Evolutionary conservation across 75 land plant genomes (phyloP).

Genomic region (Cupressus sempervirens): DNA sequence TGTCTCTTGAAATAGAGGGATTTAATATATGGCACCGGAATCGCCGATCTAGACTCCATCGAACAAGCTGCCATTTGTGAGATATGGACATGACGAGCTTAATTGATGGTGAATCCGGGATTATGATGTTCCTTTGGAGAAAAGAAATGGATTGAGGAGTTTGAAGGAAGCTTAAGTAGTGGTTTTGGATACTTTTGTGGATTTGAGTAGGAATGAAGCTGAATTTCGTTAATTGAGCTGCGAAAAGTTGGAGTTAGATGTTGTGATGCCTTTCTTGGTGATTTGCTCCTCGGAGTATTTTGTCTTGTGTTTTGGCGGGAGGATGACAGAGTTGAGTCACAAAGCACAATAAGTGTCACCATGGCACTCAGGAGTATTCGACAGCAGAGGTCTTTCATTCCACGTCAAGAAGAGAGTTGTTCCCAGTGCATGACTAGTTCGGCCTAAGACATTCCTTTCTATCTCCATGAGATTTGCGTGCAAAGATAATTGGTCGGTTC

Average conservation of each 20-base stretch:
- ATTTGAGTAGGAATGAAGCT: neutral
- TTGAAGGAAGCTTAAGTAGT: neutral
- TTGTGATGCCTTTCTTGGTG: neutral
- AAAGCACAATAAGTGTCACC: too few species aligned
- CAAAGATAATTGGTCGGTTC: too few species aligned
- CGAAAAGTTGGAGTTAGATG: neutral
- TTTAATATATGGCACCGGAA: neutral
- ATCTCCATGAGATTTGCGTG: too few species aligned
- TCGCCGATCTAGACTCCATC: neutral
- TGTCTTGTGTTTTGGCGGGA: neutral
- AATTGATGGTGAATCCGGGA: neutral
- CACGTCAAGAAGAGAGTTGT: too few species aligned
- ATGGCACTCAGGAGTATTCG: too few species aligned
- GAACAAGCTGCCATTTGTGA: neutral
- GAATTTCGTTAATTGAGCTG: neutral
- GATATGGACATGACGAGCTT: neutral
- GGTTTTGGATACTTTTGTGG: neutral
- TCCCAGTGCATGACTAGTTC: too few species aligned
- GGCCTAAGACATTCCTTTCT: too few species aligned
- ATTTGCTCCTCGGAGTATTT: neutral
- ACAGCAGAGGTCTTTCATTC: too few species aligned
- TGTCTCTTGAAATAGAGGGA: neutral
- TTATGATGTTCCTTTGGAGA: neutral
- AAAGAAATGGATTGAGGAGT: too few species aligned
- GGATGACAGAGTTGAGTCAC: too few species aligned